Evolutionary conservation across 1,284 basidiomycete species (phyloP).

Genomic region (Apiotrichum domesticum): DNA sequence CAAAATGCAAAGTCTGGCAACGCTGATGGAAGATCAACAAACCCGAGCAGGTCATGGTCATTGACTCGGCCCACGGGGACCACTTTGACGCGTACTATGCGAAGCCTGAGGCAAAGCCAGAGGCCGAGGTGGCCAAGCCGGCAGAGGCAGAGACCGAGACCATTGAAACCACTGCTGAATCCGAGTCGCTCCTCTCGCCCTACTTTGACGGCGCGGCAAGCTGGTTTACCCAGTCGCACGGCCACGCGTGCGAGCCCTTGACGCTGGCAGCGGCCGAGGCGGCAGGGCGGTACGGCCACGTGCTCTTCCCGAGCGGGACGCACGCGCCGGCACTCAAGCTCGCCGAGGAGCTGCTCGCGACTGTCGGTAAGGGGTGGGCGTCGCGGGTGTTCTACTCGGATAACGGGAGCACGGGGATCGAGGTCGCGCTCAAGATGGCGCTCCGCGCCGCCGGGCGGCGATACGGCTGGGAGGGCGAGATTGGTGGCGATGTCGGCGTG

Average conservation of each 20-base stretch:
- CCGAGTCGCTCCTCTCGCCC: conserved; percentile 54
- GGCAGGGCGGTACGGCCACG: conserved; percentile 91
- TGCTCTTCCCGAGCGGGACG: conserved; percentile 86
- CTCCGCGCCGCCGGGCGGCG: conserved; percentile 63
- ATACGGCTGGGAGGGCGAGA: conserved; percentile 44
- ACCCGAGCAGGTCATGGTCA: conserved; percentile 72
- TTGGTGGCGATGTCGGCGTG: conserved; percentile 60
- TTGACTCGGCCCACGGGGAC: conserved; percentile 85
- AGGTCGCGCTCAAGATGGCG: conserved; percentile 95
- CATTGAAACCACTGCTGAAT: neutral
- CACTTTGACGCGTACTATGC: conserved; percentile 66
- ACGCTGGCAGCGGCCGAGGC: conserved; percentile 82
- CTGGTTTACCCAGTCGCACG: conserved; percentile 96
- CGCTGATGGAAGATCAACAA: conserved; percentile 52
- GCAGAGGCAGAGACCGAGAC: conserved; percentile 17
- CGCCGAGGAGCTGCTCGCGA: conserved; percentile 38
- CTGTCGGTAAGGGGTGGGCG: conserved; percentile 74
- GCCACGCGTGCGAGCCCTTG: conserved; percentile 71
- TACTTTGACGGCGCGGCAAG: conserved; percentile 89
- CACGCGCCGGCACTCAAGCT: conserved; percentile 71
- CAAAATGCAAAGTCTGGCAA: neutral
- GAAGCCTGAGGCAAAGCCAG: conserved; percentile 9
- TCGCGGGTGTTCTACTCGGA: conserved; percentile 86
- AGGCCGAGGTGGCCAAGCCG: no score
- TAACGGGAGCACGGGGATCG: conserved; percentile 92